A percentile compares a stretch with the other conserved stretches of the same genome.
phyloP scores from a whole-genome alignment of 768 basidiomycete genomes.

The Collybia nuda region DNA sequence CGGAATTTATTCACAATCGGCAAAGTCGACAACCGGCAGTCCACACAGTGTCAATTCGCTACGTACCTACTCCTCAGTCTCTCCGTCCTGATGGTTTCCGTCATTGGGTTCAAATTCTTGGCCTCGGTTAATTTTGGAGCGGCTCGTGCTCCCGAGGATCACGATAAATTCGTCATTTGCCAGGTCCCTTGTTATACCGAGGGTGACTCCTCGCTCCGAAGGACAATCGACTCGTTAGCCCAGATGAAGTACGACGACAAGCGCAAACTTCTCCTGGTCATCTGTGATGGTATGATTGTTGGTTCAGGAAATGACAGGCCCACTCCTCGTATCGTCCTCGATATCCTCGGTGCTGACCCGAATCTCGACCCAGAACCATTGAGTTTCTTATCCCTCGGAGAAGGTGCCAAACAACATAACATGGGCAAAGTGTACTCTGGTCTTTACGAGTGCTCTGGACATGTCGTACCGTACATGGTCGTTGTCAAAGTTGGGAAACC shows the following conservation, averaged over 20 bases:
- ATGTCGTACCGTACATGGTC: conserved; percentile 94
- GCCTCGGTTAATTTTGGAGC: conserved; percentile 79
- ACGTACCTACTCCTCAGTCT: conserved; percentile 88
- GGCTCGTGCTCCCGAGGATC: conserved; percentile 79
- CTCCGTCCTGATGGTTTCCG: conserved; percentile 88
- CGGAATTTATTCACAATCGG: conserved; percentile 93
- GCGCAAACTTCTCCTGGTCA: conserved; percentile 87
- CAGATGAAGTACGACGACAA: conserved; percentile 98
- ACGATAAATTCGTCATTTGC: conserved; percentile 93
- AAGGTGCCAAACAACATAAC: conserved; percentile 95
- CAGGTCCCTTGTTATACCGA: conserved; percentile 99
- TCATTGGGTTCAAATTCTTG: conserved; percentile 92
- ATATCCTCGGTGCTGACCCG: conserved; percentile 93
- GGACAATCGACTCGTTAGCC: conserved; percentile 92
- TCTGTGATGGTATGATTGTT: conserved; percentile 98
- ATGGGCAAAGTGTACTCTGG: conserved; percentile 99
- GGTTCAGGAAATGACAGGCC: conserved; percentile 96
- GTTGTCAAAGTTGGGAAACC: conserved; percentile 95
- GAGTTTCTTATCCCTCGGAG: conserved; percentile 90
- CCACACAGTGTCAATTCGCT: conserved; percentile 89
- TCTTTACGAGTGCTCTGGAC: conserved; percentile 89
- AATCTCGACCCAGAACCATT: conserved; percentile 93
- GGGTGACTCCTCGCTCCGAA: conserved; percentile 80
- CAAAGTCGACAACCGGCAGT: conserved; percentile 89
- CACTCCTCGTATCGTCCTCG: conserved; percentile 93